These are phyloP conservation scores for Eutrema heterophyllum DNA, from an alignment of 345 rosid species.

Conservation along the genomic window DNA sequence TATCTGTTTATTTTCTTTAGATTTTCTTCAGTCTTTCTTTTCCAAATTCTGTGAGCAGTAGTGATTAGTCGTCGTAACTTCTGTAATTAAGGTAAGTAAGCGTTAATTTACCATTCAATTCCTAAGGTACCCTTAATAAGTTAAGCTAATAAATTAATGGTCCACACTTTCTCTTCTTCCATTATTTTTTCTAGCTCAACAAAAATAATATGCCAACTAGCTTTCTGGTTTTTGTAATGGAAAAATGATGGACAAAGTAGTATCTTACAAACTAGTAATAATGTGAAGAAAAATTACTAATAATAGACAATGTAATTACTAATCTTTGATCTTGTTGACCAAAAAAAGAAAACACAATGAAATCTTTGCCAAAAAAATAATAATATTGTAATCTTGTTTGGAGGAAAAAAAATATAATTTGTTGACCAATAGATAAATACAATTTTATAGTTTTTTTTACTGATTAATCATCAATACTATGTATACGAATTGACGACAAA, in stretches of 20 bases:
- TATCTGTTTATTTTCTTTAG: background rate
- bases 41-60: background rate
- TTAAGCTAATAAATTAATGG: background rate
- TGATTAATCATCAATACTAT: too few relatives aligned
- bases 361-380: background rate
- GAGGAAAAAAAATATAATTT: background rate
- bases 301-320: background rate
- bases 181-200: background rate
- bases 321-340: background rate
- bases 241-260: background rate
- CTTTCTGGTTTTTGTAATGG: background rate
- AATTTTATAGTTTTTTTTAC: too few relatives aligned
- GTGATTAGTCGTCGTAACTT: constrained; percentile 15
- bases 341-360: background rate
- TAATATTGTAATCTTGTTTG: too few relatives aligned
- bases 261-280: background rate
- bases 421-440: background rate
- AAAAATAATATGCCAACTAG: background rate
- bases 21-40: constrained; percentile 1
- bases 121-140: background rate
- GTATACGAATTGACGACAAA: too few relatives aligned
- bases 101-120: constrained; percentile 20
- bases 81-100: constrained; percentile 22
- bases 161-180: background rate
- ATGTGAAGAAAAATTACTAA: background rate